Base-by-base conservation (phyloP, 179 eudicot species). In the Heliamphora pulchella region DNA sequence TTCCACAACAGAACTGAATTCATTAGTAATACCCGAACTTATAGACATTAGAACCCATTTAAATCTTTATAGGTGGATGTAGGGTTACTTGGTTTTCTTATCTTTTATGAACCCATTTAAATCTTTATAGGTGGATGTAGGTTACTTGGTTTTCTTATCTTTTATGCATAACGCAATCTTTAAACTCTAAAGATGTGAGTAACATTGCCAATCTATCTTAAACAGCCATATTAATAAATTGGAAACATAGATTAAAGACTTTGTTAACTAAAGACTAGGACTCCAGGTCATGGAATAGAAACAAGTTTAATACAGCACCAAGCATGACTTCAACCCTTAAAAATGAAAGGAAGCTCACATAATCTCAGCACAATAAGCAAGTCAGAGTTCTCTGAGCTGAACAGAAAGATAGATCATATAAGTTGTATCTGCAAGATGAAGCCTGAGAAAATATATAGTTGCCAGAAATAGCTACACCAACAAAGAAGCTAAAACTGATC, bases 401-500 rank as follows among this genome's bases (percentile, higher is more conserved):
- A n/a, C n/a, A n/a, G n/a, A n/a, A n/a, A n/a, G n/a, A n/a, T n/a
- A n/a, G n/a, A n/a, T n/a, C n/a, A n/a, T n/a, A n/a, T n/a, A n/a
- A n/a, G n/a, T n/a, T n/a, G 4, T 10, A n/a, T 71, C 10, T 0
- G 47, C 13, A 74, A 65, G 3, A 17, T 18, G 51, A 62, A 8
- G 15, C 41, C 14, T 20, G 15, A 3, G 4, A 14, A 44, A 44
- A 18, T 43, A 66, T 5, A n/a, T 20, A 71, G 47, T 15, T 76
- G 0, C 20, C 44, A 46, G 8, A 57, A 39, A 39, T 75, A 75
- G 9, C 2, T 65, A 65, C 43, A 58, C 51, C 54, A 74, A 47
- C 31, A 59, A 18, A 7, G 17, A 54, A 46, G 43, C 8, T 5
- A 53, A 66, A 76, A 80, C 3, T 18, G 63, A 74, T 81, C 81